phyloP scores from a whole-genome alignment of 805 yeast species.

The Yarrowia porcina region DNA sequence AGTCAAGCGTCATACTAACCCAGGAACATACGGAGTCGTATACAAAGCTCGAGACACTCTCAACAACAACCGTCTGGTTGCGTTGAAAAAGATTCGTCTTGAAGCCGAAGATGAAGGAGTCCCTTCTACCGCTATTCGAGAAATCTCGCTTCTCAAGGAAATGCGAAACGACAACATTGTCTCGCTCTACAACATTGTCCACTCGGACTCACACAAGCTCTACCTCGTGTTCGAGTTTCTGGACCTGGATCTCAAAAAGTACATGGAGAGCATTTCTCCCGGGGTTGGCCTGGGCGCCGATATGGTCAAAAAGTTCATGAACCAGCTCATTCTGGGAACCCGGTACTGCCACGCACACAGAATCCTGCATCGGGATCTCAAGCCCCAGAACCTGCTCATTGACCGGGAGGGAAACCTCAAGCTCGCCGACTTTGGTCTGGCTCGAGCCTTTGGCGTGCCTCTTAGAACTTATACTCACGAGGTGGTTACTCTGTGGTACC shows the following conservation, averaged over 20 bases:
- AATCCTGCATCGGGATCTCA: constrained; percentile 78
- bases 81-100: constrained; percentile 87
- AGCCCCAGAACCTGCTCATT: constrained; percentile 91
- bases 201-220: constrained; percentile 87
- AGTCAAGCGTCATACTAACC: constrained; percentile 14
- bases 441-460: constrained; percentile 97
- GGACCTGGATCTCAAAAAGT: constrained; percentile 90
- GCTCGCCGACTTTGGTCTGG: constrained; percentile 94
- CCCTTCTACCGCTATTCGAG: constrained; percentile 96
- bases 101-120: constrained; percentile 99
- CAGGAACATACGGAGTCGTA: constrained; percentile 94
- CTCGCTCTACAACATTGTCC: constrained; percentile 87
- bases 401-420: constrained; percentile 87
- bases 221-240: constrained; percentile 90
- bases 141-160: constrained; percentile 90
- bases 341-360: constrained; percentile 81
- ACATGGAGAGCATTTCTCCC: constrained; percentile 83
- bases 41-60: constrained; percentile 89
- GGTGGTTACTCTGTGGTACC: constrained; percentile 96
- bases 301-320: constrained; percentile 87
- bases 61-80: constrained; percentile 91
- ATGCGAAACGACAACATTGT: constrained; percentile 92
- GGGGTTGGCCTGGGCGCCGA: constrained; percentile 70
- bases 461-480: constrained; percentile 96
- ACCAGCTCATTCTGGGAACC: constrained; percentile 85